Evolutionary conservation across 2,329 filamentous ascomycete species (phyloP).

Genomic region (Zymoseptoria passerinii): DNA sequence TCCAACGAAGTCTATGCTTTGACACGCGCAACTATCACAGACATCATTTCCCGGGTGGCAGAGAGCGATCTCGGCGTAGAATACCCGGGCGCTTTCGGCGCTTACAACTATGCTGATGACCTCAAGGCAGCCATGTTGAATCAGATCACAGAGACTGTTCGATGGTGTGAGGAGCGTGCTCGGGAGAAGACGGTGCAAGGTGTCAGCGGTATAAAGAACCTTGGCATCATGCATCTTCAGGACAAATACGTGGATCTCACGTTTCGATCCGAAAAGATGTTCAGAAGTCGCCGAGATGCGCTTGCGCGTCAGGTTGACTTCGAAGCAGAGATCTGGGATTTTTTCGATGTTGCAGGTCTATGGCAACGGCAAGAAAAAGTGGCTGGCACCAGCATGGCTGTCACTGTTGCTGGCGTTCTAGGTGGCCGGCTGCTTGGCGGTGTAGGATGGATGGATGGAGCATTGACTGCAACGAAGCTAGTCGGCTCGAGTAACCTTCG

Average conservation of each 20-base stretch:
- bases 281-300: constrained; percentile 70
- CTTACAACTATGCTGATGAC: constrained; percentile 88
- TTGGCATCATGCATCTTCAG: constrained; percentile 81
- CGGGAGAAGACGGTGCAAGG: constrained; percentile 67
- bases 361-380: constrained; percentile 91
- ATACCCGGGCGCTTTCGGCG: constrained; percentile 77
- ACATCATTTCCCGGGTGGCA: constrained; percentile 68
- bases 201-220: constrained; percentile 78
- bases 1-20: constrained; percentile 79
- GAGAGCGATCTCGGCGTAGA: constrained; percentile 70
- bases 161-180: constrained; percentile 77
- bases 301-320: constrained; percentile 79
- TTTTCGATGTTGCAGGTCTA: constrained; percentile 77
- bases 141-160: constrained; percentile 72
- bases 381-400: constrained; percentile 85
- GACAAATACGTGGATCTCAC: constrained; percentile 77
- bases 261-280: constrained; percentile 92
- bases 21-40: constrained; percentile 65
- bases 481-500: constrained; percentile 74
- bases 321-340: constrained; percentile 82
- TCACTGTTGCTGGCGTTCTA: constrained; percentile 81
- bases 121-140: constrained; percentile 87
- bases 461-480: constrained; percentile 69
- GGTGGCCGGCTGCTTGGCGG: constrained; percentile 75
- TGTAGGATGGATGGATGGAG: constrained; percentile 81